Conservation (phyloP, 1,284 basidiomycete species). For the Puccinia polysora region DNA sequence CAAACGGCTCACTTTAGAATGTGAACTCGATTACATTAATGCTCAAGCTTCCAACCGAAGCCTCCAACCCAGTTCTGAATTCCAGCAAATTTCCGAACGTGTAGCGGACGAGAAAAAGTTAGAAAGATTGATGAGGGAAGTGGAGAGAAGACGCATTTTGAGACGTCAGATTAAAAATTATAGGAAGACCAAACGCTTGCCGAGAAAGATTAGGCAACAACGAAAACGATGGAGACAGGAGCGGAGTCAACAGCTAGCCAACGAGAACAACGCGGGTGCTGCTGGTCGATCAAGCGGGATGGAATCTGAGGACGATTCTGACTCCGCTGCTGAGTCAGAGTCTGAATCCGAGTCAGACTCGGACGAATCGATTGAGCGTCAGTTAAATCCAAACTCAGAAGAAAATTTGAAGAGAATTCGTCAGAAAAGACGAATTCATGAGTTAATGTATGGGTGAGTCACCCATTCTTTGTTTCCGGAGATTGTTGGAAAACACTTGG, state of each 20-base stretch:
- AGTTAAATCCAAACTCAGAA: background rate
- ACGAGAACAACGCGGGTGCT: background rate
- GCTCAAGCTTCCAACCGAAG: background rate
- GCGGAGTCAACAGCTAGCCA: background rate
- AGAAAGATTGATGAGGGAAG: background rate
- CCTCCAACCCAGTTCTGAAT: background rate
- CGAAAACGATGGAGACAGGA: slow-evolving; percentile 1
- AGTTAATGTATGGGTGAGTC: background rate
- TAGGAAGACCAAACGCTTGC: background rate
- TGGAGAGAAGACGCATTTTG: background rate
- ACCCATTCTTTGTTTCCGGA: background rate
- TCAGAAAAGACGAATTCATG: background rate
- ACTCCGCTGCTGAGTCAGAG: too few species aligned
- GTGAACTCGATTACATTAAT: background rate
- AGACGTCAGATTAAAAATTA: background rate
- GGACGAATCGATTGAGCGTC: background rate
- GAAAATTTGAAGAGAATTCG: background rate
- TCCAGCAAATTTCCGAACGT: background rate
- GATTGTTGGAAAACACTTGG: too few species aligned
- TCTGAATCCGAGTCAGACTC: background rate
- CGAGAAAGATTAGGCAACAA: background rate
- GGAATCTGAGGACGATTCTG: background rate
- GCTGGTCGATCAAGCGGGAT: background rate
- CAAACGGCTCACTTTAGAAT: background rate
- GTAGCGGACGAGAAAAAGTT: background rate